phyloP scores from a whole-genome alignment of 108 stramenopile species.

The Ochromonas danica region DNA sequence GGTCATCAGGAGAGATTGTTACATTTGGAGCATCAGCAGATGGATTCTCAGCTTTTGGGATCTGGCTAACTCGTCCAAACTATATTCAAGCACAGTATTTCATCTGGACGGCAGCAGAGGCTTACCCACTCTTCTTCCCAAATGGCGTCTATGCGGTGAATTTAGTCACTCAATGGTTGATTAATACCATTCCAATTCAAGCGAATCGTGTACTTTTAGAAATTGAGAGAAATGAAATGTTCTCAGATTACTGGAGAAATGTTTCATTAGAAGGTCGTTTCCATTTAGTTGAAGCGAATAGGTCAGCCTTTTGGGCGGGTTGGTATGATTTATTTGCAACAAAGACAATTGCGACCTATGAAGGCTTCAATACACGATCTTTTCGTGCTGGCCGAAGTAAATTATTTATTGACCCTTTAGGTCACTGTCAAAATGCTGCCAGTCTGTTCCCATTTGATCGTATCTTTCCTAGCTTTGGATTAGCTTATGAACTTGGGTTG shows the following conservation, averaged over 20 bases:
- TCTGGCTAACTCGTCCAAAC: neutral
- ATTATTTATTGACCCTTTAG: slow-evolving; percentile 20
- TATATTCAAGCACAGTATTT: slow-evolving; percentile 42
- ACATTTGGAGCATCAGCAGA: slow-evolving; percentile 39
- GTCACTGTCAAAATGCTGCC: slow-evolving; percentile 31
- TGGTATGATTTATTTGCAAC: slow-evolving; percentile 43
- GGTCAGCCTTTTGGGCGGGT: neutral
- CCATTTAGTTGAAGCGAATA: neutral
- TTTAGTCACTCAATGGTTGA: slow-evolving; percentile 36
- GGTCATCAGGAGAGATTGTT: slow-evolving; percentile 38
- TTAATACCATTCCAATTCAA: neutral
- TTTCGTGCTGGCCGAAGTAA: neutral
- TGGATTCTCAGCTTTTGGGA: slow-evolving; percentile 26
- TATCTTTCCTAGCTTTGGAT: slow-evolving; percentile 1
- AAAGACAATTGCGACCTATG: slow-evolving; percentile 18
- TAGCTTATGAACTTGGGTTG: neutral
- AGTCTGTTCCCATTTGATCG: neutral
- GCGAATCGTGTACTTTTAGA: neutral
- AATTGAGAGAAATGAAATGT: neutral
- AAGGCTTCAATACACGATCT: neutral
- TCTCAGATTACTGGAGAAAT: neutral
- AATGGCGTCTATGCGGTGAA: slow-evolving; percentile 35
- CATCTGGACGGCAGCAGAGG: slow-evolving; percentile 35
- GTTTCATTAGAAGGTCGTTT: neutral
- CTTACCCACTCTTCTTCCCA: slow-evolving; percentile 39